phyloP scores from a whole-genome alignment of 1,139 yeast genomes.

The Pichia sp. region DNA sequence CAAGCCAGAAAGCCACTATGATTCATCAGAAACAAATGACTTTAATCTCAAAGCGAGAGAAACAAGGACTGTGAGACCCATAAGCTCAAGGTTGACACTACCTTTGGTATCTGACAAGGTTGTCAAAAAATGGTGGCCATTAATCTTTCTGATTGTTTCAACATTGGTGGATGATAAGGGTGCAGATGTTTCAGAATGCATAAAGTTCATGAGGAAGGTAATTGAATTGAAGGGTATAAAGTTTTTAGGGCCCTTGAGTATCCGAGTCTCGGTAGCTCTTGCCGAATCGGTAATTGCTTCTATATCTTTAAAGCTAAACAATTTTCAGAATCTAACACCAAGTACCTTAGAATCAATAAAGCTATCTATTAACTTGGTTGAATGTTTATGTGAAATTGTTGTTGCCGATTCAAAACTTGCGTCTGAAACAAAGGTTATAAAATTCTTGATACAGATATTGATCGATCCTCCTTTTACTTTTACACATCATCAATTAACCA shows the following conservation, averaged over 20 bases:
- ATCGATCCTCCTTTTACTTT: conserved; percentile 16
- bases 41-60: background rate
- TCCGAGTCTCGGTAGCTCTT: conserved; percentile 68
- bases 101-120: background rate
- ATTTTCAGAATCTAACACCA: background rate
- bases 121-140: conserved; percentile 9
- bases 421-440: conserved; percentile 11
- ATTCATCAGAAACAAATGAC: background rate
- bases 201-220: conserved; percentile 64
- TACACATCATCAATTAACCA: background rate
- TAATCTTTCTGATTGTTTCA: conserved; percentile 3
- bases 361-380: conserved; percentile 4
- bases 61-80: background rate
- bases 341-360: background rate
- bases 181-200: conserved; percentile 73
- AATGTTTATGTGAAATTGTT: conserved; percentile 12
- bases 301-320: conserved; percentile 1
- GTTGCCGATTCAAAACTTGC: conserved; percentile 10
- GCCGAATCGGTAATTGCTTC: conserved; percentile 40
- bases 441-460: conserved; percentile 9
- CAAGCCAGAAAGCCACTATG: background rate
- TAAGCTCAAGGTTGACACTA: background rate
- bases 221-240: conserved; percentile 56
- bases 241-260: conserved; percentile 58
- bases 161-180: conserved; percentile 30